Conservation (phyloP, 2,329 filamentous ascomycete species). For the Leptographium lundbergii region DNA sequence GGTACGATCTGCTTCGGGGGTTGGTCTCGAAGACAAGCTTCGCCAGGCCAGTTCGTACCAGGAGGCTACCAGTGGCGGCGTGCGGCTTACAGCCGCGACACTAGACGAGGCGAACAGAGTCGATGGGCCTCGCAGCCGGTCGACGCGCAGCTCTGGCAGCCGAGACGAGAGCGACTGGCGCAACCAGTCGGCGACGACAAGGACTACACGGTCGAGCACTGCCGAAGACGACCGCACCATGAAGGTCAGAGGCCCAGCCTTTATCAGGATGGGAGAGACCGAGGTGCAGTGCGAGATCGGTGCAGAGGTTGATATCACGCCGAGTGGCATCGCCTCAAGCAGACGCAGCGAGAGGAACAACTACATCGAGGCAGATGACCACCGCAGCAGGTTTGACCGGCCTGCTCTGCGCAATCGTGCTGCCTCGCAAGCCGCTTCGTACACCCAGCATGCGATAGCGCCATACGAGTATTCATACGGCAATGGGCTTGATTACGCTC, state of each 20-base stretch:
- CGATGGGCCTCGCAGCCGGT: constrained; percentile 38
- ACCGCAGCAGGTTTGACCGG: constrained; percentile 30
- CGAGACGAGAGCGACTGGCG: constrained; percentile 52
- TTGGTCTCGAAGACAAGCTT: constrained; percentile 27
- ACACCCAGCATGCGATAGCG: constrained; percentile 16
- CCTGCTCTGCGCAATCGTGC: constrained; percentile 32
- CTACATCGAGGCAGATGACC: constrained; percentile 37
- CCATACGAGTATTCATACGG: constrained; percentile 12
- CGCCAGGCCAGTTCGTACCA: constrained; percentile 37
- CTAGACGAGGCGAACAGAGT: constrained; percentile 38
- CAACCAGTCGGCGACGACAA: constrained; percentile 44
- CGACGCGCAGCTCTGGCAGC: constrained; percentile 45
- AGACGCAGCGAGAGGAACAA: constrained; percentile 35
- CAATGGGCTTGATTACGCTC: constrained; percentile 5
- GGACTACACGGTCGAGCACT: constrained; percentile 43
- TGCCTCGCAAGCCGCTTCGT: constrained; percentile 38
- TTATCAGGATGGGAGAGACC: constrained; percentile 41
- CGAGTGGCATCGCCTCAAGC: constrained; percentile 14
- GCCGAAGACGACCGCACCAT: constrained; percentile 47
- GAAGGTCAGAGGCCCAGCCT: constrained; percentile 42
- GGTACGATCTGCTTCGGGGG: constrained; percentile 20
- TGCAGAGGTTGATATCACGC: constrained; percentile 45
- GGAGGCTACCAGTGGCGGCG: constrained; percentile 34
- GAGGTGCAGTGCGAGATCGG: constrained; percentile 47
- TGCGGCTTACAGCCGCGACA: constrained; percentile 40